Evolutionary conservation across 495 filamentous ascomycete genomes (phyloP).

Genomic region (Talaromyces thailandensis): DNA sequence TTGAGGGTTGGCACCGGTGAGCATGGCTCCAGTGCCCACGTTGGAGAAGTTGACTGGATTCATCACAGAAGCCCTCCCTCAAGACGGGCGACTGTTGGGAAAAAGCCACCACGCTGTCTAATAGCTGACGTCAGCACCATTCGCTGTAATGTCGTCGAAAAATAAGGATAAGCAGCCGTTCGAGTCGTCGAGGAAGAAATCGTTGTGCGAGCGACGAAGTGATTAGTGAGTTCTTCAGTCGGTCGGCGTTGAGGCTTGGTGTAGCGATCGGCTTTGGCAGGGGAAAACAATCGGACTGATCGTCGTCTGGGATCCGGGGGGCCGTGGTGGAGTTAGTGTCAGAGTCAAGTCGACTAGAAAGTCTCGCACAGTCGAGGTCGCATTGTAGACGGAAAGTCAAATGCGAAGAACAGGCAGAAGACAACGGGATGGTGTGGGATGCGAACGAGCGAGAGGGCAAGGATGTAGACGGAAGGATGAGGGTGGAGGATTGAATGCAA

Average conservation of each 20-base stretch:
- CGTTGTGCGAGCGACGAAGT: not conserved
- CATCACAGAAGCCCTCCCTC: conserved; percentile 36
- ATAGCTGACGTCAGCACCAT: conserved; percentile 28
- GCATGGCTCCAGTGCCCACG: conserved; percentile 28
- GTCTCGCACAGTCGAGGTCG: not conserved
- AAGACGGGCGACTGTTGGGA: conserved; percentile 31
- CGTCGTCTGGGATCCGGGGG: not conserved
- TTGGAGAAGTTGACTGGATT: conserved; percentile 41
- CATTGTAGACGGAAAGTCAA: not conserved
- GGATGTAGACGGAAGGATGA: conserved; percentile 4
- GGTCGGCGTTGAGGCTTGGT: not conserved
- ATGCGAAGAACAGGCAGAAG: conserved; percentile 5
- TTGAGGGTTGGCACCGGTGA: conserved; percentile 25
- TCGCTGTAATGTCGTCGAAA: conserved; percentile 15
- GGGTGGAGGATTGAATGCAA: not conserved
- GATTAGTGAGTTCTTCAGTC: not conserved
- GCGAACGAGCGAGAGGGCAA: not conserved
- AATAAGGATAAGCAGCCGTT: not conserved
- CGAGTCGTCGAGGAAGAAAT: not conserved
- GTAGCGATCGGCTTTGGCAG: not conserved
- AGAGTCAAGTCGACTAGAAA: not conserved
- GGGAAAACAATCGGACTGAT: not conserved
- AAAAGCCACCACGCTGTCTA: conserved; percentile 25
- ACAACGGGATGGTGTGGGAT: conserved; percentile 2
- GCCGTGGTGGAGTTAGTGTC: not conserved